Evolutionary conservation across 345 rosid genomes (phyloP).

Genomic region (Eucalyptus sp.): DNA sequence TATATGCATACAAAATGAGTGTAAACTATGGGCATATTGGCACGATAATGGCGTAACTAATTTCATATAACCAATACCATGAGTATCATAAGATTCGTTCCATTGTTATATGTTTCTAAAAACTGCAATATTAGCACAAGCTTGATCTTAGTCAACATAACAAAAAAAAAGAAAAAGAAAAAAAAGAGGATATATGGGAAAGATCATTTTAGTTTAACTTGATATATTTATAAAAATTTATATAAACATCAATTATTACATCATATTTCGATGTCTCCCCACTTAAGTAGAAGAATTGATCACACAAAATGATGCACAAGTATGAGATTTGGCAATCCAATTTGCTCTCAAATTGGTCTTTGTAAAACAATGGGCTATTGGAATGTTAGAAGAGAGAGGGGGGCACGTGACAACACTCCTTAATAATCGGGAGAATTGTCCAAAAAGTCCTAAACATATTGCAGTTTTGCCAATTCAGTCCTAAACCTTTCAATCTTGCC

Average conservation of each 20-base stretch:
- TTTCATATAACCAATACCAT: neutral
- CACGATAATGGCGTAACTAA: rapidly evolving
- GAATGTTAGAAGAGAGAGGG: rapidly evolving
- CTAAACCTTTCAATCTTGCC: too few species aligned
- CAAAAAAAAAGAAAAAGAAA: too few species aligned
- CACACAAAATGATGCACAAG: neutral
- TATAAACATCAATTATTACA: neutral
- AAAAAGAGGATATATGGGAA: neutral
- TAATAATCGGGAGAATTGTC: too few species aligned
- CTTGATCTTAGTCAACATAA: neutral
- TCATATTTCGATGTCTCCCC: neutral
- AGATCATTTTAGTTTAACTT: rapidly evolving
- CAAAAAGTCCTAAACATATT: too few species aligned
- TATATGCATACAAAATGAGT: neutral
- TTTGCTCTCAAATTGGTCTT: neutral
- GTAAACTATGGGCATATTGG: neutral
- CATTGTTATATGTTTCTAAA: neutral
- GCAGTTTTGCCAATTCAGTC: too few species aligned
- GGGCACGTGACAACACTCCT: neutral
- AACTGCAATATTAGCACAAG: neutral
- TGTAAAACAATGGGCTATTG: too few species aligned
- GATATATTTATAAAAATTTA: rapidly evolving
- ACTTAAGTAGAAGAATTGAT: neutral
- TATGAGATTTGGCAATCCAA: too few species aligned
- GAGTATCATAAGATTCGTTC: neutral